Evolutionary conservation across 345 rosid genomes (phyloP).

Genomic region (Camelina hispida): DNA sequence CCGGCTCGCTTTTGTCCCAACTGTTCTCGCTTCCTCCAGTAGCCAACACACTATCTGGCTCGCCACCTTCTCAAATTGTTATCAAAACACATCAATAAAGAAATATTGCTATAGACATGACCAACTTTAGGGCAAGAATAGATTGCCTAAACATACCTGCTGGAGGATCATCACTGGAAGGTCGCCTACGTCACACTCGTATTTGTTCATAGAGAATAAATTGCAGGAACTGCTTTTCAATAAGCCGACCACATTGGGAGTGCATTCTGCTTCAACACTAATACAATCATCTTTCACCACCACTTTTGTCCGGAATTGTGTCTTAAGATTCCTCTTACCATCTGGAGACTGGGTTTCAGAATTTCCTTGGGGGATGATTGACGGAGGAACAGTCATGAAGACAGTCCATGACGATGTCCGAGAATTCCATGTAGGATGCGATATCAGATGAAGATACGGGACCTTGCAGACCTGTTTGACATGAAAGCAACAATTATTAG

Average conservation of each 20-base stretch:
- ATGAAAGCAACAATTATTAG: conserved; percentile 9
- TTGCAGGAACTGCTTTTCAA: conserved; percentile 71
- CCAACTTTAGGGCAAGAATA: background rate
- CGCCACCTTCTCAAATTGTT: conserved; percentile 58
- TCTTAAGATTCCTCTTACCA: conserved; percentile 55
- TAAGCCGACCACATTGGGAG: conserved; percentile 80
- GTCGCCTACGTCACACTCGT: conserved; percentile 76
- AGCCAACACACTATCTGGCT: conserved; percentile 98
- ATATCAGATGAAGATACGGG: conserved; percentile 82
- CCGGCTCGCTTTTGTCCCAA: conserved; percentile 76
- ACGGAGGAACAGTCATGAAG: conserved; percentile 76
- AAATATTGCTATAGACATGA: background rate
- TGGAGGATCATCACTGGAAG: conserved; percentile 81
- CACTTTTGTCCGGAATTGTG: conserved; percentile 85
- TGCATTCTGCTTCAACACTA: conserved; percentile 85
- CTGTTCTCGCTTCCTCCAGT: conserved; percentile 82
- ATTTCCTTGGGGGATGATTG: conserved; percentile 59
- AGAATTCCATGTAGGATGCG: conserved; percentile 96
- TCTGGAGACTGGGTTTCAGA: conserved; percentile 49
- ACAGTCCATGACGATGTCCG: conserved; percentile 93
- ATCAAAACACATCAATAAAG: background rate
- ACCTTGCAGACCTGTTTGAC: conserved; percentile 69
- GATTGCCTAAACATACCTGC: conserved; percentile 61
- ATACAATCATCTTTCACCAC: conserved; percentile 77
- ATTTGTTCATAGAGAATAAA: conserved; percentile 68